A percentile compares a stretch with the other conserved stretches of the same genome.
These are phyloP conservation scores for Populus nigra DNA, from an alignment of 345 rosid species.

Conservation along the genomic window DNA sequence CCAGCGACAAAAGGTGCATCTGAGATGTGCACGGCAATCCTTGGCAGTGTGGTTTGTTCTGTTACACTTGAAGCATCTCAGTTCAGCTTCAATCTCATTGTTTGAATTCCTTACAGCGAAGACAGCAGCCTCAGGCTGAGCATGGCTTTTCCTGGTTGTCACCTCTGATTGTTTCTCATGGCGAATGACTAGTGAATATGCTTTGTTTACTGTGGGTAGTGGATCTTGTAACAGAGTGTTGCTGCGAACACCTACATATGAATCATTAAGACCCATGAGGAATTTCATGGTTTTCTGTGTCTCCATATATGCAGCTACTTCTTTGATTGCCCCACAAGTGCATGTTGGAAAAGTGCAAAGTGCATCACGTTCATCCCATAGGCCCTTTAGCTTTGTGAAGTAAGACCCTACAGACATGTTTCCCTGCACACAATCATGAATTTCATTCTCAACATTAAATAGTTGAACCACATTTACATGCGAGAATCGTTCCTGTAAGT, in stretches of 20 bases:
- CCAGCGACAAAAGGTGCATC: fast-evolving
- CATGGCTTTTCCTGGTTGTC: too few relatives aligned
- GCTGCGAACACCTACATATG: not conserved
- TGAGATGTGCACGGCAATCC: too few relatives aligned
- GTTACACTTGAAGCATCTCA: too few relatives aligned
- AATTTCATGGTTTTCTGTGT: not conserved
- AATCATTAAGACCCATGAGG: not conserved
- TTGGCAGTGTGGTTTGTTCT: too few relatives aligned
- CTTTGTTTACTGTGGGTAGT: not conserved
- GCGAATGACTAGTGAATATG: not conserved
- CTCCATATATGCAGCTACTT: fast-evolving
- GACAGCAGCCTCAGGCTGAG: too few relatives aligned
- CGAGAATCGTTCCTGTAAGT: not conserved
- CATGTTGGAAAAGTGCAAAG: not conserved
- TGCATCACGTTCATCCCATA: not conserved
- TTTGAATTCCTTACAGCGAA: fast-evolving
- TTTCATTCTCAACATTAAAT: slow-evolving; percentile 6
- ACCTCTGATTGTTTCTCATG: too few relatives aligned
- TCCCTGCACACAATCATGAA: not conserved
- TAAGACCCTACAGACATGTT: not conserved
- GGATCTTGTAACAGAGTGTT: not conserved
- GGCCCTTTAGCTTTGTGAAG: not conserved
- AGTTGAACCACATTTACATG: not conserved
- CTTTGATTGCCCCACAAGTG: not conserved
- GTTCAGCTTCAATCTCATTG: fast-evolving